Evolutionary conservation across 208 protist species (phyloP).

Genomic region (Acanthamoeba royreba): DNA sequence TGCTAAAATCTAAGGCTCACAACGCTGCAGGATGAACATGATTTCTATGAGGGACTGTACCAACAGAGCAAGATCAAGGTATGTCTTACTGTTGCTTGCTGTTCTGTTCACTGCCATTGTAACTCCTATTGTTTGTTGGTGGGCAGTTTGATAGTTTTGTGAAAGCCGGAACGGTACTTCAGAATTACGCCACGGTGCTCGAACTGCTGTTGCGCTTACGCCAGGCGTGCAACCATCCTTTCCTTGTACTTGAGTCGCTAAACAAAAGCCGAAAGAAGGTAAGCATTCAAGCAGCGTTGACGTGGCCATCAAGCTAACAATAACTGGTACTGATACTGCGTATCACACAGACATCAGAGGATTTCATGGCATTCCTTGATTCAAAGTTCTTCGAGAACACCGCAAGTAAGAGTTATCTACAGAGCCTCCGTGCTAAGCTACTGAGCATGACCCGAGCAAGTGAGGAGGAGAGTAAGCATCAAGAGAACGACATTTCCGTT

Average conservation of each 20-base stretch:
- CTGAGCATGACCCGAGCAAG: no score
- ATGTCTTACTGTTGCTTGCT: slow-evolving; percentile 61
- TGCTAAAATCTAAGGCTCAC: no score
- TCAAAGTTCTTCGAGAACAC: background rate
- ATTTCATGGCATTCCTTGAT: background rate
- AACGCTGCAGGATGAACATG: background rate
- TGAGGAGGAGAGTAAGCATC: no score
- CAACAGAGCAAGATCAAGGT: slow-evolving; percentile 52
- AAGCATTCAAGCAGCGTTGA: background rate
- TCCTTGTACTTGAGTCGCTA: background rate
- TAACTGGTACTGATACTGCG: no score
- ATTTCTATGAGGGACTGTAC: background rate
- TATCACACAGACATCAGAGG: background rate
- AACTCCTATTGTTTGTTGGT: background rate
- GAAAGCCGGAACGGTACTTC: background rate
- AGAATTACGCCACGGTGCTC: slow-evolving; percentile 77
- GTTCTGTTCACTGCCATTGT: slow-evolving; percentile 14
- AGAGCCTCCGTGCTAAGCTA: background rate
- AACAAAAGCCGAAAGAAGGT: background rate
- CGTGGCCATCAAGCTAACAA: no score
- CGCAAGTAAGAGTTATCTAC: background rate
- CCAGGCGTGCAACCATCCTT: slow-evolving; percentile 78
- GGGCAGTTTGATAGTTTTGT: background rate
- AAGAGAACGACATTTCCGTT: background rate
- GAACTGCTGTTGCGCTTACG: slow-evolving; percentile 76